Base-by-base conservation (phyloP, 495 filamentous ascomycete genomes). In the Acidomyces sp. region DNA sequence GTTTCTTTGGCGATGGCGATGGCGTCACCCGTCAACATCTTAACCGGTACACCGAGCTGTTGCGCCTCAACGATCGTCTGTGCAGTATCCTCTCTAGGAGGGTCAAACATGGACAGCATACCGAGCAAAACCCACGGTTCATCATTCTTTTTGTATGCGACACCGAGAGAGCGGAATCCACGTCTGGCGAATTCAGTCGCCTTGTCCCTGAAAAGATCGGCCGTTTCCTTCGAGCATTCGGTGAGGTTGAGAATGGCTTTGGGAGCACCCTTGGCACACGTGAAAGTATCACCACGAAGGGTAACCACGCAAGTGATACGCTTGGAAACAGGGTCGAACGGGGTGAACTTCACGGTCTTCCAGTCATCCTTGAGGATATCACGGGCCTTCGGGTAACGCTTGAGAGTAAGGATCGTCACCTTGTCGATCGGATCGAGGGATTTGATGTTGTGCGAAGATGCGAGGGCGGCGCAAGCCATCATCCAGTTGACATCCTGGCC, bases 121-220 rank as follows among this genome's bases (percentile, higher is more conserved):
- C 78, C 77, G 48, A 80, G 70, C 37, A 82, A 61, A 56, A 78
- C 68, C 78, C 77, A 64, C 19, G 47, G 46, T 18, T 58, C 57
- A 39, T 61, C 53, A 46, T 63, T 62, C 49, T 60, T 60, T 52
- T 63, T 55, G 54, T 59, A 62, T 44, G 78, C 78, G 52, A 84
- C 78, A 70, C 78, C 78, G 42, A 84, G 74, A 46, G 78, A 82
- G 63, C 78, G 76, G 76, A 84, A 84, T 69, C 78, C 78, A 75
- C 78, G 74, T 43, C 75, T 74, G 62, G 78, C 78, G 62, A 82
- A 82, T 55, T 82, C 77, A 37, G 70, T 59, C 42, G 76, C 73
- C 70, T 80, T 82, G 43, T 71, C 66, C 62, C 70, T 71, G 73
- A 78, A 82, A 47, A 75, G 64, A 48, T 69, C 55, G 41, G 74